Evolutionary conservation across 331 rosid genomes (phyloP), one percentile per base, ranked within the genome.

Genomic region (Phaseolus coccineus): DNA sequence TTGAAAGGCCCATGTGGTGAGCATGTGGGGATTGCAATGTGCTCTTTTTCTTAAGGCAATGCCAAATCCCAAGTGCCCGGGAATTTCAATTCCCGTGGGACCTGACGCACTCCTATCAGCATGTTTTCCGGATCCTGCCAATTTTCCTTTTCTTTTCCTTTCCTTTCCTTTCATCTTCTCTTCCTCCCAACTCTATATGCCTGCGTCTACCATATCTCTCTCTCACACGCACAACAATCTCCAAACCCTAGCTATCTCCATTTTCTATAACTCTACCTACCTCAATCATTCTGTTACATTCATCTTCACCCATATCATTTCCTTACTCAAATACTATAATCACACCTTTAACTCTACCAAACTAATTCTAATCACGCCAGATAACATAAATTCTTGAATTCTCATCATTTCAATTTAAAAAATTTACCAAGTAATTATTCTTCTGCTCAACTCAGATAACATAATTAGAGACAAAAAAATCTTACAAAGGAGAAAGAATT

Each of bases 71-170:
- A 76, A 80, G 53, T 85, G 90, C 88, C 91, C 89, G 77, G 81
- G 82, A 87, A 84, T 87, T 83, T 42, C 71, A 85, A 87, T 86
- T 84, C 58, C 47, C 30, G 75, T 84, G 87, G 96, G 94, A 48
- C 91, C 91, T 81, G 39, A 79, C 14, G 71, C 52, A 74, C 78
- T 84, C 50, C 28, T 77, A 71, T 83, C 78, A 64, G 50, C 94
- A 87, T 82, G 87, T 90, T 87, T 89, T 83, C 79, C 89, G 94
- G 96, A 90, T 89, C 94, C 85, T 82, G 91, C 91, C 85, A 87
- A 82, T 73, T 89, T 67, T 61, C 81, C 48, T 76, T 64, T 55
- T 53, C 61, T 81, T 39, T 59, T 19, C 59, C 74, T 33, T 35
- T 35, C 39, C 4, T 35, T 40, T 42, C 13, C 47, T 9, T 42